phyloP scores from a whole-genome alignment of 2,329 filamentous ascomycete species.

The Fusarium nisikadoi region DNA sequence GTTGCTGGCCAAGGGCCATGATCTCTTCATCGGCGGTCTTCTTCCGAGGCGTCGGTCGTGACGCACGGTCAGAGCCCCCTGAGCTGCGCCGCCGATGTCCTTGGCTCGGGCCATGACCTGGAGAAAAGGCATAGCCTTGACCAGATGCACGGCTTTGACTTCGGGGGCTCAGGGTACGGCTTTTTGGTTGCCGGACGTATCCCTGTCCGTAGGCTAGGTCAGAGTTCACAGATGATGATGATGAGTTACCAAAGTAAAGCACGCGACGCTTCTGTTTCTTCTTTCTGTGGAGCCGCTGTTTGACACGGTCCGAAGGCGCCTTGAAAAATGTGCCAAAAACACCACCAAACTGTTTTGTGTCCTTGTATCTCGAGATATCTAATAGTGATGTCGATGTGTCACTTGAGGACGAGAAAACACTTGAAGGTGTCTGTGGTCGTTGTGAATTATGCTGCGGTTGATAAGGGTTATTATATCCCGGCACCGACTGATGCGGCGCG shows the following conservation, averaged over 20 bases:
- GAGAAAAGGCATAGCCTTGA: slow-evolving; percentile 19
- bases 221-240: slow-evolving; percentile 73
- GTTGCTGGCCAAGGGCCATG: slow-evolving; percentile 63
- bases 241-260: slow-evolving; percentile 69
- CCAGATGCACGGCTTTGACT: slow-evolving; percentile 38
- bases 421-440: slow-evolving; percentile 48
- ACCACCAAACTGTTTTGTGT: slow-evolving; percentile 60
- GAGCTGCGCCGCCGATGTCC: slow-evolving; percentile 34
- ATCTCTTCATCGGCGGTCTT: slow-evolving; percentile 68
- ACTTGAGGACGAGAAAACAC: slow-evolving; percentile 56
- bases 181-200: slow-evolving; percentile 58
- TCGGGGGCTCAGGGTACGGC: slow-evolving; percentile 44
- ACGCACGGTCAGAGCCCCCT: slow-evolving; percentile 29
- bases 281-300: slow-evolving; percentile 52
- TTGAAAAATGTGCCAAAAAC: slow-evolving; percentile 72
- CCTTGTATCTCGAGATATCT: slow-evolving; percentile 70
- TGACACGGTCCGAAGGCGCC: slow-evolving; percentile 62
- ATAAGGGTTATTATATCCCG: slow-evolving; percentile 31
- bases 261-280: slow-evolving; percentile 63
- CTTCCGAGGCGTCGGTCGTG: slow-evolving; percentile 36
- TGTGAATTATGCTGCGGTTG: slow-evolving; percentile 32
- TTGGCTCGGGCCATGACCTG: slow-evolving; percentile 20
- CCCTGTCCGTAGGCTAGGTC: slow-evolving; percentile 76
- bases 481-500: slow-evolving; percentile 33
- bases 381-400: slow-evolving; percentile 69